Evolutionary conservation across 2,329 filamentous ascomycete genomes (phyloP).

Genomic region (Chaetomium globosum): DNA sequence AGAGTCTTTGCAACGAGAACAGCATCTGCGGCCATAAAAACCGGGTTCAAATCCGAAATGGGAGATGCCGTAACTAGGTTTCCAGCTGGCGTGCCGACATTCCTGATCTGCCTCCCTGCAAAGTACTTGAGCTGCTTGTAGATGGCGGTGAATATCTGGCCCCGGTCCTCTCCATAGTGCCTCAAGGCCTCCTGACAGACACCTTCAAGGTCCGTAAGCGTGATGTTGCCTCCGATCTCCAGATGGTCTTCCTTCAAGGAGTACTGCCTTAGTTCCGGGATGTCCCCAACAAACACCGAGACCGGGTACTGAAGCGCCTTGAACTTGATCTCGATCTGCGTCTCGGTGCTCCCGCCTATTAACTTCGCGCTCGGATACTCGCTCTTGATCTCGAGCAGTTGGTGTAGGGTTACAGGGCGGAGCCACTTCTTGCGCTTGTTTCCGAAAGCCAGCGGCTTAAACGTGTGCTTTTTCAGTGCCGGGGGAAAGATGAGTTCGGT

Average conservation of each 20-base stretch:
- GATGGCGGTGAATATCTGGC: constrained; percentile 86
- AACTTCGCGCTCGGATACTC: constrained; percentile 85
- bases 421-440: constrained; percentile 96
- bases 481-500: constrained; percentile 96
- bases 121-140: constrained; percentile 94
- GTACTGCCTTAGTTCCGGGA: constrained; percentile 83
- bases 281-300: constrained; percentile 91
- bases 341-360: constrained; percentile 94
- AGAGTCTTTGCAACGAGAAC: constrained; percentile 78
- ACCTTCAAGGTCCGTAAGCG: constrained; percentile 84
- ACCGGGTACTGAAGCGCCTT: constrained; percentile 88
- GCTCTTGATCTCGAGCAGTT: constrained; percentile 89
- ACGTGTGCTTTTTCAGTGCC: constrained; percentile 76
- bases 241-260: constrained; percentile 76
- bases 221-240: constrained; percentile 92
- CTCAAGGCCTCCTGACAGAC: constrained; percentile 79
- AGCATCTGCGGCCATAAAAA: constrained; percentile 84
- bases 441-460: constrained; percentile 81
- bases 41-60: constrained; percentile 94
- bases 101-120: constrained; percentile 91
- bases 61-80: constrained; percentile 94
- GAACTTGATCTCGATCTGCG: constrained; percentile 98
- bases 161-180: constrained; percentile 70
- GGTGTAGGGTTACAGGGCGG: constrained; percentile 80
- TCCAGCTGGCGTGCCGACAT: constrained; percentile 94